These are phyloP conservation scores for Hyphopichia khmerensis DNA, from an alignment of 1,139 yeast genomes.

Conservation along the genomic window DNA sequence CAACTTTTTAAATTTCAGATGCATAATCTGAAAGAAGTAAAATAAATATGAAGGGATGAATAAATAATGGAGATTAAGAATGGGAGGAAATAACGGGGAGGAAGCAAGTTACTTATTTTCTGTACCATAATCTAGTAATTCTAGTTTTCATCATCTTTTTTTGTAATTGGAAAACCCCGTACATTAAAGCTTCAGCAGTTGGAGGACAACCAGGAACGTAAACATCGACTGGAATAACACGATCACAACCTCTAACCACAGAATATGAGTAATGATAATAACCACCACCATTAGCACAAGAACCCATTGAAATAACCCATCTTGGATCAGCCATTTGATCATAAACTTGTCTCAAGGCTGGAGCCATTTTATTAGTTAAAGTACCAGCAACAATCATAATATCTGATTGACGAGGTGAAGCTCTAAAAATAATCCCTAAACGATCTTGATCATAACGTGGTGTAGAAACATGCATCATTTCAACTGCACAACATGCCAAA, in stretches of 20 bases:
- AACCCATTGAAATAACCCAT: conserved; percentile 90
- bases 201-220: conserved; percentile 96
- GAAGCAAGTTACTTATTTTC: conserved; percentile 51
- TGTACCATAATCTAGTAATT: conserved; percentile 84
- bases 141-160: conserved; percentile 84
- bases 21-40: too few species aligned
- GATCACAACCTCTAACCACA: conserved; percentile 88
- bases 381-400: conserved; percentile 94
- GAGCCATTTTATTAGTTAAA: conserved; percentile 90
- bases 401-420: conserved; percentile 92
- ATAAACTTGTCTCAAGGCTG: conserved; percentile 88
- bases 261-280: conserved; percentile 89
- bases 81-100: neutral
- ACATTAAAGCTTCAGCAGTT: conserved; percentile 86
- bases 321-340: conserved; percentile 95
- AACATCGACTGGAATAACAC: conserved; percentile 85
- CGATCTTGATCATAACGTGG: conserved; percentile 94
- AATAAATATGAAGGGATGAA: neutral
- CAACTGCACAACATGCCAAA: conserved; percentile 90
- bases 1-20: too few species aligned
- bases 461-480: conserved; percentile 93
- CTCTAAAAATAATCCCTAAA: conserved; percentile 90
- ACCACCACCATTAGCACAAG: conserved; percentile 94
- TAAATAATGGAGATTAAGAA: neutral
- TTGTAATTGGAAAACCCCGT: conserved; percentile 85